Base-by-base conservation (phyloP, 495 filamentous ascomycete genomes). In the Aspergillus haitiensis region DNA sequence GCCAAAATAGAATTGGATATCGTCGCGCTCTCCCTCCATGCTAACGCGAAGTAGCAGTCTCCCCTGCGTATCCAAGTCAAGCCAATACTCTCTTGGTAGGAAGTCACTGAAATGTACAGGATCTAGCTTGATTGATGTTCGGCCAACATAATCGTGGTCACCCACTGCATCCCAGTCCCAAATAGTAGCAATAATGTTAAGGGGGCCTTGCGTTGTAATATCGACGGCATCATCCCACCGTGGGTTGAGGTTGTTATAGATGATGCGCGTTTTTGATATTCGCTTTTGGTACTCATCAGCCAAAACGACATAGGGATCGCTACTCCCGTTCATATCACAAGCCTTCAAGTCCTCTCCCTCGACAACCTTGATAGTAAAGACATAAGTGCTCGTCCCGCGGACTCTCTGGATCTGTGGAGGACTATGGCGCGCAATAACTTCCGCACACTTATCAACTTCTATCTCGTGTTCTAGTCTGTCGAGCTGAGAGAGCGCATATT, bases 161-260 rank as follows among this genome's bases (percentile, higher is more conserved):
- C 95, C 94, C 56, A 99, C 85, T 12, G 91, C 88, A 76, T 99
- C 95, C 86, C 93, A 95, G 75, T 99, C 95, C 95, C 95, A 99
- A 31, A 98, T 89, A 1, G 94, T 99, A 27, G 92, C 93, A 62
- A 97, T 94, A 65, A 99, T 86, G 65, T 96, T 97, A 42, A 98
- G 77, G 36, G 93, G 85, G 1, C 95, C 93, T 54, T 88, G 85
- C 0, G 95, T 96, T 18, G 92, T 93, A 64, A 99, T 97, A 67
- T 99, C 95, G 13, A 97, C 86, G 3, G 91, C 88, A 74, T 98
- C 95, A 66, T 99, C 95, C 95, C 95, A 99, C 13, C 95, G 86
- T 16, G 95, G 95, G 68, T 95, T 99, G 18, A 99, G 82, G 64
- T 88, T 96, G 57, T 87, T 84, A 72, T 93, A 93, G 57, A 98